These are phyloP conservation scores for Pichia sporocuriosa DNA, from an alignment of 805 yeast species.

Conservation along the genomic window DNA sequence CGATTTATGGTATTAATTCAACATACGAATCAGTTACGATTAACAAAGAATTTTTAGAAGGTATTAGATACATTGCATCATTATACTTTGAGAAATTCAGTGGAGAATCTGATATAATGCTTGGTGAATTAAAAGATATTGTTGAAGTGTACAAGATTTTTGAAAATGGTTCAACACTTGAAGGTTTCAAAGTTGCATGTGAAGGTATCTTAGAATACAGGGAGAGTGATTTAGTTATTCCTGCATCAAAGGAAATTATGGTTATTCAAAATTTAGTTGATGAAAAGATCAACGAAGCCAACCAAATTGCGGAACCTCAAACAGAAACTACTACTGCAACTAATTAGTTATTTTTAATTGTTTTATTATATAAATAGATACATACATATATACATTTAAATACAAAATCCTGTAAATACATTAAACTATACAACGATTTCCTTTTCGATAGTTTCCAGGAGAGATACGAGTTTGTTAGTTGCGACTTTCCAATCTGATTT, in stretches of 20 bases:
- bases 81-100: constrained; percentile 53
- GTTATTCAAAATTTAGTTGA: constrained; percentile 31
- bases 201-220: constrained; percentile 31
- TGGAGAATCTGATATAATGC: constrained; percentile 33
- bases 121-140: constrained; percentile 36
- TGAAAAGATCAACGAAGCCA: constrained; percentile 26
- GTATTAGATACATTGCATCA: constrained; percentile 62
- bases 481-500: constrained; percentile 23
- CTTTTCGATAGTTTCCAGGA: constrained; percentile 3
- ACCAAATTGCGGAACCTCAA: constrained; percentile 12
- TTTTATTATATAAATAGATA: not conserved
- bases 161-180: constrained; percentile 31
- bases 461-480: constrained; percentile 12
- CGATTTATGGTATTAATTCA: constrained; percentile 79
- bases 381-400: too few species aligned
- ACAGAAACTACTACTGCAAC: not conserved
- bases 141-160: constrained; percentile 32
- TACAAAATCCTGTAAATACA: constrained; percentile 6
- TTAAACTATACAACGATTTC: constrained; percentile 1
- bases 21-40: constrained; percentile 53
- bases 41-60: constrained; percentile 55
- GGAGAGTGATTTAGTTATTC: constrained; percentile 26
- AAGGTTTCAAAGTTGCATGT: constrained; percentile 31
- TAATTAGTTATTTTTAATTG: constrained; percentile 1
- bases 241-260: constrained; percentile 30